A percentile compares a stretch with the other conserved stretches of the same genome.
Conservation (phyloP, 177 flowering plant genomes). For the Telopea speciosissima region DNA sequence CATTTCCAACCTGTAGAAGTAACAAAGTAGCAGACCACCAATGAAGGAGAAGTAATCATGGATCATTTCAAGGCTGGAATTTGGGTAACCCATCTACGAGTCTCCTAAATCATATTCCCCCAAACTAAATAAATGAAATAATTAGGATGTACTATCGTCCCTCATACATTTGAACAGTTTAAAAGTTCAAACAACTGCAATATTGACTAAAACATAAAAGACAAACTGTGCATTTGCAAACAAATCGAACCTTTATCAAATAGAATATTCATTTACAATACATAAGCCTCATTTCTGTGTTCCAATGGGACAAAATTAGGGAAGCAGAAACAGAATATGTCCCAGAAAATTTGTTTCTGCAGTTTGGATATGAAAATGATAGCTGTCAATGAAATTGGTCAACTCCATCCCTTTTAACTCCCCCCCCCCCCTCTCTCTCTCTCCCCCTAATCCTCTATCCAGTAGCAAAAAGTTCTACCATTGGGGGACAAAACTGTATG, state of each 20-base stretch:
- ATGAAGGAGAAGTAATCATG: neutral
- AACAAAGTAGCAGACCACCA: slow-evolving; percentile 8
- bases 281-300: neutral
- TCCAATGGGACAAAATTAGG: neutral
- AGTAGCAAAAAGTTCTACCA: too few species aligned
- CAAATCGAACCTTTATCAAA: neutral
- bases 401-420: too few species aligned
- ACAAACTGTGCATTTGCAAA: neutral
- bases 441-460: too few species aligned
- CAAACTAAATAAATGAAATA: neutral
- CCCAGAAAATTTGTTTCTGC: neutral
- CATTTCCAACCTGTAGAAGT: slow-evolving; percentile 34
- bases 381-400: neutral
- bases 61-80: neutral
- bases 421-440: too few species aligned
- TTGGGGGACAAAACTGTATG: too few species aligned
- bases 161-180: neutral
- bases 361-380: neutral
- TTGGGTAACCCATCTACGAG: neutral
- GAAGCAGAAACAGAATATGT: neutral
- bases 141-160: neutral
- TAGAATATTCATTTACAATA: neutral
- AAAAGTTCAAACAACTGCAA: neutral
- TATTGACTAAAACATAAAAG: neutral
- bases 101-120: neutral